phyloP scores from a whole-genome alignment of 225 moss, liverwort and hornwort genomes.

The Bryoerythrophyllum caledonicum region DNA sequence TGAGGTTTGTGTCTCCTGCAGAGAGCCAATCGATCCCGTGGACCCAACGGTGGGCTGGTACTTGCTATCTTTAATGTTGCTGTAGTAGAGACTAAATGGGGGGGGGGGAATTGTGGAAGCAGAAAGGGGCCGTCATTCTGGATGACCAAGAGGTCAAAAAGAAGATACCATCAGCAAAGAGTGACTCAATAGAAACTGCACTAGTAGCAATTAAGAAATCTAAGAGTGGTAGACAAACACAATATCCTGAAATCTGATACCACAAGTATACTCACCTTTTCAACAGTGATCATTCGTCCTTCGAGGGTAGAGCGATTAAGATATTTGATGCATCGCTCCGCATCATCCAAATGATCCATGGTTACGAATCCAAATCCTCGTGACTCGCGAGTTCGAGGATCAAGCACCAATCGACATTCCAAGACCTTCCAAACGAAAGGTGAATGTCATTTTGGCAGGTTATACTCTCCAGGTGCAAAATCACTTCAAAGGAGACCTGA shows the following conservation, averaged over 20 bases:
- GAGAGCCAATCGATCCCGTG: constrained; percentile 78
- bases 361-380: constrained; percentile 98
- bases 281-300: constrained; percentile 95
- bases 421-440: constrained; percentile 51
- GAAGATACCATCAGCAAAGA: constrained; percentile 92
- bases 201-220: constrained; percentile 35
- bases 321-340: constrained; percentile 97
- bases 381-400: constrained; percentile 92
- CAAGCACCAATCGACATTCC: constrained; percentile 93
- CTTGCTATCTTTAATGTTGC: constrained; percentile 78
- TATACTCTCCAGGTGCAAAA: no score
- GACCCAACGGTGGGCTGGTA: constrained; percentile 79
- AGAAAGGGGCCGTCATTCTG: constrained; percentile 92
- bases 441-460: background rate
- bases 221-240: constrained; percentile 35
- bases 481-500: no score
- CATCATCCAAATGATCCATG: constrained; percentile 96
- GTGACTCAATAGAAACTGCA: constrained; percentile 62
- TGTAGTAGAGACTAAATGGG: constrained; percentile 86
- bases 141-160: constrained; percentile 99
- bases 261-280: constrained; percentile 73
- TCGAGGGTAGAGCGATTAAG: constrained; percentile 92
- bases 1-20: constrained; percentile 69
- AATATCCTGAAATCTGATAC: constrained; percentile 45
- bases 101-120: constrained; percentile 79